These are phyloP conservation scores for Albugo laibachii DNA, from an alignment of 352 stramenopile species.

Conservation along the genomic window DNA sequence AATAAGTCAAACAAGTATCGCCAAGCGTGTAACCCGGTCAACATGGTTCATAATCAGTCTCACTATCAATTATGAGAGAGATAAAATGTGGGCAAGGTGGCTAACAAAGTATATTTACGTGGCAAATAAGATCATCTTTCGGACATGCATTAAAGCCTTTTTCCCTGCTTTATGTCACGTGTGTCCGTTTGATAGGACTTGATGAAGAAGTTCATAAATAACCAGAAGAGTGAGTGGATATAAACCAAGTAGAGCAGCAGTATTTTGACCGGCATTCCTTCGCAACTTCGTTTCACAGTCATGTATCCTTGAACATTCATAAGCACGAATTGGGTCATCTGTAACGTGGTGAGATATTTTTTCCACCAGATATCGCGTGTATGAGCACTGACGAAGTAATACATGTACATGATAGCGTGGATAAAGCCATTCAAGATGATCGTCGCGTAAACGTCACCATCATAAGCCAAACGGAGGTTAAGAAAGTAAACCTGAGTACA, in stretches of 20 bases:
- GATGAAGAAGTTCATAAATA: slow-evolving; percentile 96
- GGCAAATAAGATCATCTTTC: too few species aligned
- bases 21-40: too few species aligned
- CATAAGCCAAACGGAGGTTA: slow-evolving; percentile 86
- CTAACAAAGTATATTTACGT: too few species aligned
- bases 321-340: slow-evolving; percentile 88
- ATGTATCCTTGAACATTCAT: slow-evolving; percentile 67
- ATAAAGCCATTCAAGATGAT: slow-evolving; percentile 95
- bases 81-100: too few species aligned
- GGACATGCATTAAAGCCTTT: too few species aligned
- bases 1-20: too few species aligned
- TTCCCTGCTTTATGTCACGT: too few species aligned
- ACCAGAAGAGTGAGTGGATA: slow-evolving; percentile 88
- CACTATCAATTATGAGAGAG: too few species aligned
- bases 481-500: slow-evolving; percentile 83
- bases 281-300: slow-evolving; percentile 73
- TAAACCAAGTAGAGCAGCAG: slow-evolving; percentile 87
- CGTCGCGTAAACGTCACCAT: slow-evolving; percentile 93
- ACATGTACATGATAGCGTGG: slow-evolving; percentile 98
- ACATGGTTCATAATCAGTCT: too few species aligned
- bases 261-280: slow-evolving; percentile 62
- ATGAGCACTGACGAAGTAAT: slow-evolving; percentile 96
- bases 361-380: slow-evolving; percentile 97
- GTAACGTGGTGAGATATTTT: slow-evolving; percentile 88
- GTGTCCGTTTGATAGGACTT: slow-evolving; percentile 67